Base-by-base conservation (phyloP, 1,139 yeast genomes). In the Scheffersomyces illinoinensis region DNA sequence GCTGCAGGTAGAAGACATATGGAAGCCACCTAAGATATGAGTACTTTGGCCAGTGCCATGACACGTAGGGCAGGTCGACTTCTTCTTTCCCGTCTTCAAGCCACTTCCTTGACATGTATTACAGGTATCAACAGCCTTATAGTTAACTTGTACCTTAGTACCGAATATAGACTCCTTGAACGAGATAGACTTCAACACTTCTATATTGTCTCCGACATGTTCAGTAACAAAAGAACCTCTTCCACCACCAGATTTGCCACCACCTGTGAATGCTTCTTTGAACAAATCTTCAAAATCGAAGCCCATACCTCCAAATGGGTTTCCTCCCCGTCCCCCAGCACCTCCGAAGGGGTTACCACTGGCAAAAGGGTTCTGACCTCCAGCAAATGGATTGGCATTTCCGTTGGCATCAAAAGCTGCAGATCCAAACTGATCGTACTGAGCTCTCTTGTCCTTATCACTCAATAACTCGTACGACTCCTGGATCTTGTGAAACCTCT, bases 41-140 rank as follows among this genome's bases (percentile, higher is more conserved):
- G 93, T 90, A 24, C 90, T 86, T 54, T 93, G 90, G 8, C 99
- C 99, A 0, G 97, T 85, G 59, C 99, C 99, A 59, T 93, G 93
- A 79, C 99, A 95, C 3, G 91, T 78, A 2, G 86, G 79, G 81
- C 99, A 95, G 0, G 97, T 91, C 20, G 87, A 78, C 72, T 91
- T 90, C 72, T 86, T 83, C 62, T 87, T 88, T 23, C 96, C 96
- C 6, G 81, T 70, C 72, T 93, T 91, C 75, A 95, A 76, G 3
- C 99, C 99, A 26, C 89, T 78, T 7, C 98, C 98, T 49, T 83
- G 75, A 78, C 99, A 95, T 0, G 93, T 83, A 17, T 78, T 76
- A 78, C 99, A 95, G 54, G 87, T 83, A 62, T 88, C 96, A 52
- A 91, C 82, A 0, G 93, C 92, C 59, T 87, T 84, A 72, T 91